A percentile compares a stretch with the other conserved stretches of the same genome.
Conservation (phyloP, 208 protist species). For the Acanthamoeba sp. region DNA sequence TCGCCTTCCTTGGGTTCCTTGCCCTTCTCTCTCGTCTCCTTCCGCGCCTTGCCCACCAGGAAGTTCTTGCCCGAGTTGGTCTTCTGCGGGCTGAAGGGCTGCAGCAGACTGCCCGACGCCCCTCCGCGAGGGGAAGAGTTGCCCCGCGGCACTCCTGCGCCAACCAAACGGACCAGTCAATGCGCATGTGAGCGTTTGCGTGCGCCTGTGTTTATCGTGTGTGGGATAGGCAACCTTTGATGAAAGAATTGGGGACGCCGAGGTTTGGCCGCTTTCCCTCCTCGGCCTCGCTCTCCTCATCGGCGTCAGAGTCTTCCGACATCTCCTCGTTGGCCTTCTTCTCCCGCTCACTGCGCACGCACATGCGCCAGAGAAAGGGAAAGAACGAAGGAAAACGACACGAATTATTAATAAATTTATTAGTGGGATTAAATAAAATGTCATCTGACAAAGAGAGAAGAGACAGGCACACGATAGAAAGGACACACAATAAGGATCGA, state of each 20-base stretch:
- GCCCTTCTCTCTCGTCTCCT: neutral
- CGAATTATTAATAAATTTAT: neutral
- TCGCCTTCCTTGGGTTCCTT: too few species aligned
- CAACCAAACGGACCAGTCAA: too few species aligned
- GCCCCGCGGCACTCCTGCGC: neutral
- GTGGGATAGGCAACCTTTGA: neutral
- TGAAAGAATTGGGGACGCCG: neutral
- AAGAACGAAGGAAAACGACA: neutral
- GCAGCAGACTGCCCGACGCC: neutral
- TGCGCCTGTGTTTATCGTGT: too few species aligned
- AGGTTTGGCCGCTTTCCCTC: slow-evolving; percentile 11
- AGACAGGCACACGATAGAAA: neutral
- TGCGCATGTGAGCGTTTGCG: too few species aligned
- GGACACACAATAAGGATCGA: neutral
- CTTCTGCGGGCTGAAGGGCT: neutral
- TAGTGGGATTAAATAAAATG: neutral
- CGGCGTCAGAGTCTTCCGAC: neutral
- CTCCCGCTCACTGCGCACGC: neutral
- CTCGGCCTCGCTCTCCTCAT: neutral
- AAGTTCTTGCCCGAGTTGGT: neutral
- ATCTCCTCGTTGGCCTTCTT: slow-evolving; percentile 36
- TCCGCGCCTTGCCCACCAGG: neutral
- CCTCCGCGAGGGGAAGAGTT: neutral
- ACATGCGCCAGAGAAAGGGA: neutral
- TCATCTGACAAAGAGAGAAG: neutral